Base-by-base conservation (phyloP, 805 yeast genomes). In the Pachysolen tannophilus region DNA sequence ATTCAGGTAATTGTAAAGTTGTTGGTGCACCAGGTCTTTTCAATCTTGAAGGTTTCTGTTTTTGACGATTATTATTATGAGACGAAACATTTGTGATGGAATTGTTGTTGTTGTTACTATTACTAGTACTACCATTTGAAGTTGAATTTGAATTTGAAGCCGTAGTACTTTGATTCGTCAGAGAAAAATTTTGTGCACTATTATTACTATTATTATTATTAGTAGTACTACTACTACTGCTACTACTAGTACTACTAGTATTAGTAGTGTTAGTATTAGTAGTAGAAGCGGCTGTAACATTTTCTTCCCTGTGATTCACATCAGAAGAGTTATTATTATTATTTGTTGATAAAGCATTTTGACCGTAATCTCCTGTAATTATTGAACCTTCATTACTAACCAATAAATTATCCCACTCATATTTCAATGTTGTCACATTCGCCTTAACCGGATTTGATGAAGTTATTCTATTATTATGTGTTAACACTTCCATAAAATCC, bases 391-490 rank as follows among this genome's bases (percentile, higher is more conserved):
- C 51, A 1, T 60, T 47, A 28, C 49, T 43, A 10, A 61, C 58
- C 28, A 72, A 51, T 24, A 72, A 50, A 41, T 72, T 72, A 32
- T 56, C 53, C 78, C 78, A 72, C 13, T 60, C 64, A 18, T 62
- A 69, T 20, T 56, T 51, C 30, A 72, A 43, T 6, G 65, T 61
- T 28, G 63, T 57, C 13, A 56, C 48, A 18, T 63, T 54, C 30
- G 66, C 72, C 20, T 51, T 41, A 11, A 63, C 56, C 26, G 61
- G 63, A 28, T 56, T 60, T 0, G 52, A 50, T 7, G 46, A 45
- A 5, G 43, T 34, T 6, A 55, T 44, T 7, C 38, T 42, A 3
- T 65, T 65, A 7, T 45, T 38, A 4, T 43, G 50, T 28, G 50
- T 49, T 23, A 41, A 45, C 11, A 61, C 47, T 38, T 56, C 65